Conservation (phyloP, 1,284 basidiomycete species). For the Rhodotorula sp. region DNA sequence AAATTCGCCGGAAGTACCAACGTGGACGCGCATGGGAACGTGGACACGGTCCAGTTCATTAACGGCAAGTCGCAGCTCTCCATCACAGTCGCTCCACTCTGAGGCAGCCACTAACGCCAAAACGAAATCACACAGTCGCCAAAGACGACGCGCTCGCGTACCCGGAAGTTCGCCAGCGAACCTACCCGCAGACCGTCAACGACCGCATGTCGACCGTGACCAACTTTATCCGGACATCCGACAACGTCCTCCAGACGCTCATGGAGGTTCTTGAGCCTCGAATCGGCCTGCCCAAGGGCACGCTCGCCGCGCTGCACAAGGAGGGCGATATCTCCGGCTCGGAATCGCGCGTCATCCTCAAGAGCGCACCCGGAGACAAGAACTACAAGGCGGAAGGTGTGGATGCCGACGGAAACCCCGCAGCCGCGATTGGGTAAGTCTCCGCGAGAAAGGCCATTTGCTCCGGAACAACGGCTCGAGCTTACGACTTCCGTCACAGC, state of each 20-base stretch:
- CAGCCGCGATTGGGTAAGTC: conserved; percentile 34
- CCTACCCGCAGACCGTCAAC: conserved; percentile 26
- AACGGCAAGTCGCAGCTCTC: conserved; percentile 47
- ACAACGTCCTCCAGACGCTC: conserved; percentile 28
- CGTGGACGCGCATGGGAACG: conserved; percentile 58
- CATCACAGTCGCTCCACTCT: too few species aligned
- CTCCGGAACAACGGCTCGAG: too few species aligned
- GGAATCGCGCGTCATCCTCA: conserved; percentile 32
- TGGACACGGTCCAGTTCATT: conserved; percentile 63
- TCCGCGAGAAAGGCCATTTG: too few species aligned
- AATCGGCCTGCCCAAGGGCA: conserved; percentile 28
- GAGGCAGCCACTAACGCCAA: too few species aligned
- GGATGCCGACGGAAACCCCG: conserved; percentile 29
- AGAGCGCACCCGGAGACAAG: conserved; percentile 21
- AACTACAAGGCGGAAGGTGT: conserved; percentile 21
- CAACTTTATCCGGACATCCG: conserved; percentile 21
- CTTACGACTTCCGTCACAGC: background rate
- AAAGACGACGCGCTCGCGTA: conserved; percentile 35
- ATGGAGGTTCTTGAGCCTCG: conserved; percentile 30
- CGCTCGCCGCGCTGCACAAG: conserved; percentile 32
- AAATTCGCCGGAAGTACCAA: conserved; percentile 58
- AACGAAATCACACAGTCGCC: background rate
- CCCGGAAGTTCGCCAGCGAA: conserved; percentile 33
- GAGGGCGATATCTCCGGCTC: conserved; percentile 31
- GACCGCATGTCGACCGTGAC: conserved; percentile 29